phyloP scores from a whole-genome alignment of 768 basidiomycete species.

The Macrolepiota dolichaula region DNA sequence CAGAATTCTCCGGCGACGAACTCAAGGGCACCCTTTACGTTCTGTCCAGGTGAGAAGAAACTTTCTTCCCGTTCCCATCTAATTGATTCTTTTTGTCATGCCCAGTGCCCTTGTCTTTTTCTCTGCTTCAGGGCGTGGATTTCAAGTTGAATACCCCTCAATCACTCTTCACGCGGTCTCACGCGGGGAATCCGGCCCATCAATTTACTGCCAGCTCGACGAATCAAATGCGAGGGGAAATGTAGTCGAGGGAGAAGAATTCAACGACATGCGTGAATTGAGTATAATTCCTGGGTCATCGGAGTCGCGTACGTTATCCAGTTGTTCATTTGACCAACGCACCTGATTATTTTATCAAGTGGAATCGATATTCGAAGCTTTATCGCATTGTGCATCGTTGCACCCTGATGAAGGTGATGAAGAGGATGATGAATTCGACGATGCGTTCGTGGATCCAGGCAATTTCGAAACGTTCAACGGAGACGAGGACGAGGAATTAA shows the following conservation, averaged over 20 bases:
- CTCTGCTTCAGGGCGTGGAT: slow-evolving; percentile 64
- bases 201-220: slow-evolving; percentile 93
- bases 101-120: slow-evolving; percentile 72
- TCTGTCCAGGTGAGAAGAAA: slow-evolving; percentile 67
- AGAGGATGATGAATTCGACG: slow-evolving; percentile 51
- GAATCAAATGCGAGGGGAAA: slow-evolving; percentile 44
- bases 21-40: slow-evolving; percentile 74
- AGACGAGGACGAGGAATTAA: slow-evolving; percentile 68
- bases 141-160: slow-evolving; percentile 83
- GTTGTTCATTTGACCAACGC: background rate
- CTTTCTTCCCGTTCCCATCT: background rate
- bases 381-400: slow-evolving; percentile 80
- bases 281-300: slow-evolving; percentile 64
- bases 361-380: slow-evolving; percentile 81
- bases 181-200: slow-evolving; percentile 59
- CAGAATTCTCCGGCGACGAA: slow-evolving; percentile 51
- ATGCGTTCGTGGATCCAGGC: slow-evolving; percentile 52
- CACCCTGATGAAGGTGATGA: slow-evolving; percentile 65
- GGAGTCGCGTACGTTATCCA: slow-evolving; percentile 50
- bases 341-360: slow-evolving; percentile 40
- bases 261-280: slow-evolving; percentile 72
- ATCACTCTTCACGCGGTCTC: slow-evolving; percentile 95
- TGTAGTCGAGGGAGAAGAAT: slow-evolving; percentile 31
- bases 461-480: slow-evolving; percentile 55
- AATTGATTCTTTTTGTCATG: background rate